Conservation (phyloP, 306 rosid genomes). For the Herpetospermum pedunculosum region DNA sequence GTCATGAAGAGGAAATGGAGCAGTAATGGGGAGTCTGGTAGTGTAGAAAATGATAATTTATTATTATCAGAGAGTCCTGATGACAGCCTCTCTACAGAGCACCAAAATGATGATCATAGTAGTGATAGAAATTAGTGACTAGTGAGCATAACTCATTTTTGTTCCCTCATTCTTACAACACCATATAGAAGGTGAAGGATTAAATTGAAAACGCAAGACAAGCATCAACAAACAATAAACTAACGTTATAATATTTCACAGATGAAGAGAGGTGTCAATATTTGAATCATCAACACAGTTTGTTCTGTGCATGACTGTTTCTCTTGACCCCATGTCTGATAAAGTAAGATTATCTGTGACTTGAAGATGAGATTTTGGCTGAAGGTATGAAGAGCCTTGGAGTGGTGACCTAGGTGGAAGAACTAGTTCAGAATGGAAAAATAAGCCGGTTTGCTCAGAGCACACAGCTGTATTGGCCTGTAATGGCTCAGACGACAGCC, state of each 20-base stretch:
- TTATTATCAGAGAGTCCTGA: slow-evolving; percentile 35
- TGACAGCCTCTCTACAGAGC: slow-evolving; percentile 36
- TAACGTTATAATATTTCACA: slow-evolving; percentile 14
- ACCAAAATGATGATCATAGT: slow-evolving; percentile 29
- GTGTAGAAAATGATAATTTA: slow-evolving; percentile 45
- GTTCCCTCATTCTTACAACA: slow-evolving; percentile 30
- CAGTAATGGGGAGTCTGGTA: slow-evolving; percentile 35
- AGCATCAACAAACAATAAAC: slow-evolving; percentile 11
- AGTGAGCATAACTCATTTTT: slow-evolving; percentile 15
- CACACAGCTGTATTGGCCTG: background rate
- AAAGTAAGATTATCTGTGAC: slow-evolving; percentile 10
- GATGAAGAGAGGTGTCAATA: slow-evolving; percentile 42
- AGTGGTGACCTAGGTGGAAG: slow-evolving; percentile 13
- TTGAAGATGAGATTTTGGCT: slow-evolving; percentile 13
- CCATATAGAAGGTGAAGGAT: slow-evolving; percentile 22
- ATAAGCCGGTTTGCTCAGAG: slow-evolving; percentile 14
- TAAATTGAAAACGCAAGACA: background rate
- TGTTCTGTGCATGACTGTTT: slow-evolving; percentile 12
- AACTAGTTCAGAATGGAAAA: slow-evolving; percentile 24
- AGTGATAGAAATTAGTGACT: slow-evolving; percentile 16
- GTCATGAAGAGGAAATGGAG: slow-evolving; percentile 70
- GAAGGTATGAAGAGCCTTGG: slow-evolving; percentile 18
- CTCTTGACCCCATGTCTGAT: slow-evolving; percentile 15
- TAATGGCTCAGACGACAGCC: slow-evolving; percentile 21
- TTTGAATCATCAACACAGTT: slow-evolving; percentile 23